Evolutionary conservation across 2,329 filamentous ascomycete genomes (phyloP), one percentile per base, ranked within the genome.

Genomic region (Apiospora sp.): DNA sequence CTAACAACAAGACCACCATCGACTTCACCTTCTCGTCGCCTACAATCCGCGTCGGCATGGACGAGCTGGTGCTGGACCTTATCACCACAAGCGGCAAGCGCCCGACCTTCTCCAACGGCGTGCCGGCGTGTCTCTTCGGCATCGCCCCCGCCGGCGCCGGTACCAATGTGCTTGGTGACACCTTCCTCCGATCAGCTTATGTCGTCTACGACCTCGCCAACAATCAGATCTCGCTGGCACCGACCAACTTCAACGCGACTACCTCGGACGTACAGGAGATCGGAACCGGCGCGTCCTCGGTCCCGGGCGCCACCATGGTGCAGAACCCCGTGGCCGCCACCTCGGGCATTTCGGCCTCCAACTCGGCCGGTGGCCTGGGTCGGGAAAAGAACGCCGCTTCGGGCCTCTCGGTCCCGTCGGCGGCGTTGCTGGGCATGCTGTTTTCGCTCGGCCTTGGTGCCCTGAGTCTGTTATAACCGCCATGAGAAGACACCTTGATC

Each of bases 171-270:
- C 83, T 95, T 41, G 93, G 93, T 22, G 93, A 94, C 79, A 93
- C 92, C 0, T 95, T 95, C 80, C 84, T 95, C 71, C 87, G 93
- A 68, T 92, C 91, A 48, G 92, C 92, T 0, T 95, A 95, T 76
- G 88, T 94, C 19, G 92, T 95, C 14, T 94, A 93, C 79, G 92
- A 94, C 79, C 84, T 94, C 30, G 89, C 86, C 41, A 93, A 93
- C 80, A 91, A 94, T 79, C 86, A 92, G 81, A 91, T 94, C 75
- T 92, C 90, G 1, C 82, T 94, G 44, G 93, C 92, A 1, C 90
- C 92, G 80, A 92, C 92, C 24, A 88, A 86, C 69, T 91, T 90
- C 81, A 89, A 92, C 78, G 83, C 86, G 4, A 87, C 87, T 0
- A 73, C 77, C 22, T 84, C 84, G 6, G 85, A 85, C 68, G 81